phyloP scores from a whole-genome alignment of 352 stramenopile genomes.

The Phytophthora crassamura region DNA sequence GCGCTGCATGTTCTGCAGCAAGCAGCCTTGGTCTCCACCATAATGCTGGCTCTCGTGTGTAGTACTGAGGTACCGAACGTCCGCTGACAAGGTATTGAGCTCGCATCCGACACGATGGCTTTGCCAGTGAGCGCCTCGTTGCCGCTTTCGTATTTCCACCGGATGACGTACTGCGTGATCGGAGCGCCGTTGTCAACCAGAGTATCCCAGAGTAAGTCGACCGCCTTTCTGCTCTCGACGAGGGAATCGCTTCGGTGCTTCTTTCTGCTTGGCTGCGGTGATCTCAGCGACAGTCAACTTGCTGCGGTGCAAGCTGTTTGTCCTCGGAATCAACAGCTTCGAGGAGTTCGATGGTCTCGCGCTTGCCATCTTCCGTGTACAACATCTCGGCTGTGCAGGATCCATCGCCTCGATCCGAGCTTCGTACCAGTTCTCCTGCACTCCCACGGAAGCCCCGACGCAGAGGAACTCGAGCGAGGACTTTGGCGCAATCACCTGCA shows the following conservation, averaged over 20 bases:
- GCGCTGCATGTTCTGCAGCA: slow-evolving; percentile 68
- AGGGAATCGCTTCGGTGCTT: slow-evolving; percentile 51
- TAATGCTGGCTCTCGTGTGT: too few relatives aligned
- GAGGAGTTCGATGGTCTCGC: slow-evolving; percentile 73
- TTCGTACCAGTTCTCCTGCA: slow-evolving; percentile 76
- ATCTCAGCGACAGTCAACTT: slow-evolving; percentile 51
- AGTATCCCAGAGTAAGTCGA: slow-evolving; percentile 69
- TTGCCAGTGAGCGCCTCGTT: slow-evolving; percentile 31
- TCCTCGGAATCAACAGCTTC: slow-evolving; percentile 36
- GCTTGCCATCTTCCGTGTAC: slow-evolving; percentile 66
- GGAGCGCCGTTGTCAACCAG: slow-evolving; percentile 64
- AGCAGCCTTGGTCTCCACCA: too few relatives aligned
- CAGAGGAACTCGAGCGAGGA: slow-evolving; percentile 71
- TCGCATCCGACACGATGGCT: slow-evolving; percentile 22
- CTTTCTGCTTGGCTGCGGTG: slow-evolving; percentile 53
- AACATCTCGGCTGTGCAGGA: slow-evolving; percentile 63
- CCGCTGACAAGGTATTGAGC: slow-evolving; percentile 22
- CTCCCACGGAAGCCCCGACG: slow-evolving; percentile 57
- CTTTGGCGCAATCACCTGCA: slow-evolving; percentile 57
- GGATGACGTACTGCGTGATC: slow-evolving; percentile 71
- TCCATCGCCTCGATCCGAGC: slow-evolving; percentile 65
- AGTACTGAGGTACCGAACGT: too few relatives aligned
- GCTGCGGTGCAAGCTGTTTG: slow-evolving; percentile 12
- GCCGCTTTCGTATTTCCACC: slow-evolving; percentile 69
- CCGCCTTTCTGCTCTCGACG: slow-evolving; percentile 73